Evolutionary conservation across 768 basidiomycete species (phyloP).

Genomic region (Inosperma sp.): DNA sequence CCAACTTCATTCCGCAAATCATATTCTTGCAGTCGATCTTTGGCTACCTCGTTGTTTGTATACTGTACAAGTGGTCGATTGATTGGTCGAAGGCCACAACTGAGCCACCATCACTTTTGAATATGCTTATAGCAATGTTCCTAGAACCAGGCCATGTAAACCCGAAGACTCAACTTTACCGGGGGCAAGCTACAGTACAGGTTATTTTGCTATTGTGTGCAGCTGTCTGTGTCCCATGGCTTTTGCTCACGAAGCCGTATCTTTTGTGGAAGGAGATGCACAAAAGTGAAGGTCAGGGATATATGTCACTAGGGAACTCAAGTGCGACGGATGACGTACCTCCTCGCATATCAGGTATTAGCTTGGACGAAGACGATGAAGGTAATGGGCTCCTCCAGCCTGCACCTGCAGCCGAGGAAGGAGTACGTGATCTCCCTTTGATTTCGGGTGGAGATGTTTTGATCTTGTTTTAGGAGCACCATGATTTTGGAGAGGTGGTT

Average conservation of each 20-base stretch:
- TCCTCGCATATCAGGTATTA: constrained; percentile 54
- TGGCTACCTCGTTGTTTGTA: constrained; percentile 90
- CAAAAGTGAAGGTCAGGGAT: constrained; percentile 78
- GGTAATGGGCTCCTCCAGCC: constrained; percentile 76
- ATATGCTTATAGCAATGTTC: constrained; percentile 97
- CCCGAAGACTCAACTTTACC: constrained; percentile 66
- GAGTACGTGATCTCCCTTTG: constrained; percentile 37
- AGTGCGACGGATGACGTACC: constrained; percentile 54
- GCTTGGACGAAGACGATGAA: constrained; percentile 75
- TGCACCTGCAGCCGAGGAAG: constrained; percentile 69
- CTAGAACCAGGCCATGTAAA: constrained; percentile 80
- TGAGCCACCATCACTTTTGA: constrained; percentile 83
- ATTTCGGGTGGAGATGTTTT: constrained; percentile 9
- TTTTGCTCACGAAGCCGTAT: constrained; percentile 91
- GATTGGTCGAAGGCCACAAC: constrained; percentile 77
- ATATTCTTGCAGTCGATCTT: constrained; percentile 98
- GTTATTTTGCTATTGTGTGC: constrained; percentile 73
- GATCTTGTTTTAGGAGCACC: constrained; percentile 53
- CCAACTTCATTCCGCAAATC: constrained; percentile 96
- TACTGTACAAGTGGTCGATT: constrained; percentile 94
- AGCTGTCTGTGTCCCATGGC: constrained; percentile 88
- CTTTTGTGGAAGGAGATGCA: constrained; percentile 86
- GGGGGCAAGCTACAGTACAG: constrained; percentile 85
- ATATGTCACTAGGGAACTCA: constrained; percentile 60
- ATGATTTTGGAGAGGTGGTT: constrained; percentile 91